Conservation (phyloP, 2,329 filamentous ascomycete genomes). For the Sporothrix brasiliensis region DNA sequence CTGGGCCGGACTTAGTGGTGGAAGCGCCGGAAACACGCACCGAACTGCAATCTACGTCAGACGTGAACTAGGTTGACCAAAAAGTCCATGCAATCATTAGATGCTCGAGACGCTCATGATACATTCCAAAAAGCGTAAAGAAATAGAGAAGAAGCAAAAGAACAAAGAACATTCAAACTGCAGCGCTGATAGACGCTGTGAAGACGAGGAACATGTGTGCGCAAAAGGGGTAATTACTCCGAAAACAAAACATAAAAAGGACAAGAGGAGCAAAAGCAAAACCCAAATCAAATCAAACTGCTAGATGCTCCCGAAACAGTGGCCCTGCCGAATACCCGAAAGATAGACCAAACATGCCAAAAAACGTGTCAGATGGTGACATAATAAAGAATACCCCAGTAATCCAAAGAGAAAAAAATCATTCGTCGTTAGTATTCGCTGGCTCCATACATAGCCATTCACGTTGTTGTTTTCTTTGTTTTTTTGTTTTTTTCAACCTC, state of each 20-base stretch:
- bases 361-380: background rate
- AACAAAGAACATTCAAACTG: slow-evolving; percentile 3
- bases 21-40: no score
- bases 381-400: background rate
- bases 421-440: slow-evolving; percentile 6
- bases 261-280: background rate
- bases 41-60: no score
- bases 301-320: background rate
- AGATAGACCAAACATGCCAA: background rate
- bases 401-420: background rate
- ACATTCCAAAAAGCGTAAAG: background rate
- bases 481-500: background rate
- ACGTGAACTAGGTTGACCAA: no score
- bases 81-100: background rate
- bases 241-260: background rate
- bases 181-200: slow-evolving; percentile 8
- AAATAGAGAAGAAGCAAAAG: no score
- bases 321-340: background rate
- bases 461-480: no score
- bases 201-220: background rate
- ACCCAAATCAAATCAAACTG: background rate
- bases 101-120: background rate
- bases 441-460: background rate
- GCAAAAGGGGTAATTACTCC: slow-evolving; percentile 2
- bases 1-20: no score